A percentile compares a stretch with the other conserved stretches of the same genome.
Conservation (phyloP, 805 yeast species). For the Kodamaea neixiangensis region DNA sequence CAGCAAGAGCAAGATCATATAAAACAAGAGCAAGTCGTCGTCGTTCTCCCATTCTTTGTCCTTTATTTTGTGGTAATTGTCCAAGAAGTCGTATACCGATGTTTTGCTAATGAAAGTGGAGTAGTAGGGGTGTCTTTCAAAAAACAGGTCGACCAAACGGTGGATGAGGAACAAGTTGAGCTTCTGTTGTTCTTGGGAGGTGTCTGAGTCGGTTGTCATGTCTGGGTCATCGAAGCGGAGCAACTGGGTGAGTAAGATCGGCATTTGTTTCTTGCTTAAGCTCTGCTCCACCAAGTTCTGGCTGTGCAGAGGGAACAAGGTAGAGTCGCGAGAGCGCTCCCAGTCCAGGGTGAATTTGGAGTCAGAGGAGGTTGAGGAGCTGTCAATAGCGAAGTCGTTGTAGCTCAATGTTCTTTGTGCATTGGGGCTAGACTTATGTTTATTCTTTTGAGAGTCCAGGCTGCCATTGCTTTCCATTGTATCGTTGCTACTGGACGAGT, state of each 20-base stretch:
- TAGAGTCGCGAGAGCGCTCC: conserved; percentile 9
- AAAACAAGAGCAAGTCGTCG: conserved; percentile 48
- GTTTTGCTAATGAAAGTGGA: conserved; percentile 39
- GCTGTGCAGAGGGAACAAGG: not conserved
- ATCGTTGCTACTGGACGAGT: not conserved
- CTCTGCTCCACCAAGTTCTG: conserved; percentile 18
- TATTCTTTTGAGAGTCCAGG: not conserved
- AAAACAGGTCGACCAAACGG: conserved; percentile 42
- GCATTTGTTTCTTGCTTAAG: conserved; percentile 34
- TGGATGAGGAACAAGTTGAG: conserved; percentile 35
- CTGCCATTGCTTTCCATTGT: not conserved
- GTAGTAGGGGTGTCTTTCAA: conserved; percentile 41
- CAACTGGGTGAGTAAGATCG: conserved; percentile 22
- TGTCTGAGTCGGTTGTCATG: conserved; percentile 19
- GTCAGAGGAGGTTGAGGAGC: conserved; percentile 13
- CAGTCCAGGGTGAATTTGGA: conserved; percentile 12
- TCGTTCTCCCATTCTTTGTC: conserved; percentile 48
- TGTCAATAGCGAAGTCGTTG: conserved; percentile 9
- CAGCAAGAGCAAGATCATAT: conserved; percentile 46
- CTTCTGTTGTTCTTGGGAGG: conserved; percentile 15
- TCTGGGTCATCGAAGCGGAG: conserved; percentile 19
- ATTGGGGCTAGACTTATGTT: not conserved
- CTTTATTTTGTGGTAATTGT: conserved; percentile 31
- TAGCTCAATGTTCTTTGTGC: not conserved
- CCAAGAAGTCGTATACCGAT: conserved; percentile 37